phyloP scores from a whole-genome alignment of 2,329 filamentous ascomycete genomes.

The Didymella lethalis region DNA sequence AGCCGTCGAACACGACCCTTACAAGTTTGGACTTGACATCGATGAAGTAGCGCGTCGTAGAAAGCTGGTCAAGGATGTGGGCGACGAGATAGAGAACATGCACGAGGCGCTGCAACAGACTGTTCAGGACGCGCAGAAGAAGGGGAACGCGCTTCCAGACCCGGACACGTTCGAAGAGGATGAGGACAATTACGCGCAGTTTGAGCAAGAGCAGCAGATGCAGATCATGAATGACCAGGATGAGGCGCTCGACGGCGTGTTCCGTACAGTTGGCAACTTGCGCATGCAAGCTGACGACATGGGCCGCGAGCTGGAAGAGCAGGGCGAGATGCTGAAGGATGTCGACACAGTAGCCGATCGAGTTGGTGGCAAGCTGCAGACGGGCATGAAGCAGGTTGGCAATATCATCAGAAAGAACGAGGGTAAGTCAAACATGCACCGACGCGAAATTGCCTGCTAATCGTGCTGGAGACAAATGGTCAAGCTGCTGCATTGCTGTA shows the following conservation, averaged over 20 bases:
- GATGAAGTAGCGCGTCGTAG: conserved; percentile 83
- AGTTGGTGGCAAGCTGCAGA: conserved; percentile 84
- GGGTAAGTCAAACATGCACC: conserved; percentile 60
- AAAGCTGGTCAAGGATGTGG: conserved; percentile 86
- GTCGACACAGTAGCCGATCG: conserved; percentile 86
- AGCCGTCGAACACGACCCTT: conserved; percentile 86
- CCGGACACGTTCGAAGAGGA: conserved; percentile 64
- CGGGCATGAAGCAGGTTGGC: conserved; percentile 84
- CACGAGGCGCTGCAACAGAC: conserved; percentile 76
- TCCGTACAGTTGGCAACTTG: conserved; percentile 89
- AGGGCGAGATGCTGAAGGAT: conserved; percentile 84
- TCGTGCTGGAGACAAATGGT: conserved; percentile 66
- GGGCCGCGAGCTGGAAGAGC: conserved; percentile 95
- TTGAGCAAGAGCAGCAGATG: conserved; percentile 90
- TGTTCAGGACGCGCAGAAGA: conserved; percentile 53
- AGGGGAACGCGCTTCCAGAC: conserved; percentile 61
- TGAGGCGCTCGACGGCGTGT: conserved; percentile 89
- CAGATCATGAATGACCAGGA: conserved; percentile 96
- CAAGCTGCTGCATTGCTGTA: conserved; percentile 88
- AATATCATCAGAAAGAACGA: conserved; percentile 89
- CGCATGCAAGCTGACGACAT: conserved; percentile 92
- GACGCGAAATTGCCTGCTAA: conserved; percentile 6
- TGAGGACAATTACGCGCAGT: conserved; percentile 73
- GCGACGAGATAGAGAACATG: conserved; percentile 89
- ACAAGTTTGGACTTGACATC: conserved; percentile 83